Evolutionary conservation across 495 filamentous ascomycete species (phyloP), one percentile per base, ranked within the genome.

Genomic region (Talaromyces wortmannii): DNA sequence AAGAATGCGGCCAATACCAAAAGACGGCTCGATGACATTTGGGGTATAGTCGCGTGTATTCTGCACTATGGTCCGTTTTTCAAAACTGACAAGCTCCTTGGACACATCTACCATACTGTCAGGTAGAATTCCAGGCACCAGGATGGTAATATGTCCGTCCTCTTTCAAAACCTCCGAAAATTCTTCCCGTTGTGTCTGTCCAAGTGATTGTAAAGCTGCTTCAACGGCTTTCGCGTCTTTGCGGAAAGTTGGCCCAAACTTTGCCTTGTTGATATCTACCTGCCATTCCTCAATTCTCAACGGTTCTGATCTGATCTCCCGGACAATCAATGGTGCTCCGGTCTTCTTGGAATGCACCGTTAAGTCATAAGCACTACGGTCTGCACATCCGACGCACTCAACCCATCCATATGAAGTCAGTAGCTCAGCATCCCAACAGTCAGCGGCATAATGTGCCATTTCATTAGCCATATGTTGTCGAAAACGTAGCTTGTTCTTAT

Each of bases 341-440:
- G 88, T 92, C 72, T 84, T 84, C 70, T 90, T 88, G 70, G 83
- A 78, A 69, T 91, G 88, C 6, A 91, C 87, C 6, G 82, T 80
- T 63, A 92, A 63, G 66, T 92, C 88, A 61, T 88, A 91, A 17
- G 88, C 88, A 61, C 85, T 89, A 55, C 88, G 78, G 67, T 92
- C 88, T 46, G 88, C 88, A 67, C 88, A 91, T 57, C 88, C 88
- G 48, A 91, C 88, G 63, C 88, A 91, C 74, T 92, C 88, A 50
- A 91, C 86, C 88, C 88, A 92, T 67, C 88, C 88, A 63, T 86
- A 83, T 61, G 83, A 87, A 36, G 85, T 91, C 49, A 81, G 72
- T 48, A 92, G 76, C 66, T 92, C 88, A 29, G 87, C 87, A 69
- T 92, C 88, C 86, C 87, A 91, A 75, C 88, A 91, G 71, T 91